These are phyloP conservation scores for Penicillium polonicum DNA, from an alignment of 2,329 filamentous ascomycete species.

Conservation along the genomic window DNA sequence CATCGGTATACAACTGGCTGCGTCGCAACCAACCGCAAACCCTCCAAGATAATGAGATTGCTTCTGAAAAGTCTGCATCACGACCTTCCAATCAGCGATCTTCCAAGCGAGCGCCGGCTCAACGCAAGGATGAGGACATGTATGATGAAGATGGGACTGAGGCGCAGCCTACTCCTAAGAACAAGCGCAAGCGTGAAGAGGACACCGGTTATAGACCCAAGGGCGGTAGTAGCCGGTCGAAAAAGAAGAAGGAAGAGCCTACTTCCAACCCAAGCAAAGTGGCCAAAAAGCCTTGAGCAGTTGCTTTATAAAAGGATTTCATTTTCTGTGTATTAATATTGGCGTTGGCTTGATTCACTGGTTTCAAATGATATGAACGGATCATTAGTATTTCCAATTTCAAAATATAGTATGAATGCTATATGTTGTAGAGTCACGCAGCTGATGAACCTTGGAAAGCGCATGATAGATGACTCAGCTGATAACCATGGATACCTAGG, in stretches of 20 bases:
- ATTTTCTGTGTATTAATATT: constrained; percentile 17
- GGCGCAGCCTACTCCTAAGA: constrained; percentile 38
- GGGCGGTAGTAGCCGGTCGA: constrained; percentile 43
- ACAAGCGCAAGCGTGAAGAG: constrained; percentile 50
- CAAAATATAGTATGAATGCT: neutral
- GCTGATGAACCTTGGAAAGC: too few relatives aligned
- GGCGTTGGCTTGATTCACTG: constrained; percentile 7
- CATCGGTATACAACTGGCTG: constrained; percentile 95
- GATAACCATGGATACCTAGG: too few relatives aligned
- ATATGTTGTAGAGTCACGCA: too few relatives aligned
- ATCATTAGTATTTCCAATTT: neutral
- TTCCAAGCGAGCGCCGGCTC: constrained; percentile 42
- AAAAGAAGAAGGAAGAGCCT: constrained; percentile 45
- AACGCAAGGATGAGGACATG: constrained; percentile 43
- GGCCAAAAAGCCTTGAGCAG: constrained; percentile 30
- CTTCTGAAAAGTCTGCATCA: constrained; percentile 43
- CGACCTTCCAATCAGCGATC: constrained; percentile 42
- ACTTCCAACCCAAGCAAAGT: constrained; percentile 31
- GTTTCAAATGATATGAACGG: neutral
- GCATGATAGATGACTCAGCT: too few relatives aligned
- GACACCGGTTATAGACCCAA: constrained; percentile 50
- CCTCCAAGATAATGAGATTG: constrained; percentile 67
- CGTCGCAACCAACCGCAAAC: constrained; percentile 79
- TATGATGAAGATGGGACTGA: constrained; percentile 48
- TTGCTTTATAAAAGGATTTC: neutral